Conservation (phyloP, 2,329 filamentous ascomycete genomes). For the Macroventuria anomochaeta region DNA sequence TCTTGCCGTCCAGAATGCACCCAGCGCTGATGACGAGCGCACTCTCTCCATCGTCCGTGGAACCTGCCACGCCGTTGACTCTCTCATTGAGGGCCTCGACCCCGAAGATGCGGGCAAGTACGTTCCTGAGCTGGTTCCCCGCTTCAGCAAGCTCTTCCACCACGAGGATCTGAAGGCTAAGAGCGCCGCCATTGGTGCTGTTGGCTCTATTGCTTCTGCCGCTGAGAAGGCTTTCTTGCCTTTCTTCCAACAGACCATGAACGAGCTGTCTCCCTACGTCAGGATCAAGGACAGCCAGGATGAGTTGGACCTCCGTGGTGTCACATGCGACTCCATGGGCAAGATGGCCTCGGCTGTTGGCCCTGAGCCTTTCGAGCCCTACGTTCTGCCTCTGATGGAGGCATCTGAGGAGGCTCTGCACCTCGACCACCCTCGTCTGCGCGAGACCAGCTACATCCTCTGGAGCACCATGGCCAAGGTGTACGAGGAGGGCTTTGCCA, state of each 20-base stretch:
- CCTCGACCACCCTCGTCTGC: slow-evolving; percentile 86
- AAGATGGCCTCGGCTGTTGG: slow-evolving; percentile 92
- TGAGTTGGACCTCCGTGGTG: slow-evolving; percentile 86
- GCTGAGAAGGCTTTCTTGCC: slow-evolving; percentile 83
- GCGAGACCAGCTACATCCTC: slow-evolving; percentile 96
- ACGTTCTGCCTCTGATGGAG: slow-evolving; percentile 87
- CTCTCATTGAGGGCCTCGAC: slow-evolving; percentile 85
- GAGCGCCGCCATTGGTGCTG: slow-evolving; percentile 83
- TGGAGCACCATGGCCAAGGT: slow-evolving; percentile 96
- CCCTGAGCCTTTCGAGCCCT: slow-evolving; percentile 83
- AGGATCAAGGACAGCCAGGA: slow-evolving; percentile 87
- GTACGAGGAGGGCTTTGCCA: slow-evolving; percentile 82
- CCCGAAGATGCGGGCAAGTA: slow-evolving; percentile 81
- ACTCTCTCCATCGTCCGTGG: slow-evolving; percentile 87
- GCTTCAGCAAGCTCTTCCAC: slow-evolving; percentile 81
- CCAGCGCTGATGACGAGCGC: slow-evolving; percentile 70
- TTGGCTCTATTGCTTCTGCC: slow-evolving; percentile 88
- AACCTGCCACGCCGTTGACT: slow-evolving; percentile 88
- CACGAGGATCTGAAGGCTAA: slow-evolving; percentile 90
- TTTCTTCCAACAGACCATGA: slow-evolving; percentile 93
- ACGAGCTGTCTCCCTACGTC: slow-evolving; percentile 82
- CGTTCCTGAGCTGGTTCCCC: slow-evolving; percentile 79
- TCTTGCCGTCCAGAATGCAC: slow-evolving; percentile 71
- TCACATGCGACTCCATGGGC: slow-evolving; percentile 90
- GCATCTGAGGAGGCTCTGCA: slow-evolving; percentile 89